Base-by-base conservation (phyloP, 2,329 filamentous ascomycete species). In the Penicillium aurantiogriseum region DNA sequence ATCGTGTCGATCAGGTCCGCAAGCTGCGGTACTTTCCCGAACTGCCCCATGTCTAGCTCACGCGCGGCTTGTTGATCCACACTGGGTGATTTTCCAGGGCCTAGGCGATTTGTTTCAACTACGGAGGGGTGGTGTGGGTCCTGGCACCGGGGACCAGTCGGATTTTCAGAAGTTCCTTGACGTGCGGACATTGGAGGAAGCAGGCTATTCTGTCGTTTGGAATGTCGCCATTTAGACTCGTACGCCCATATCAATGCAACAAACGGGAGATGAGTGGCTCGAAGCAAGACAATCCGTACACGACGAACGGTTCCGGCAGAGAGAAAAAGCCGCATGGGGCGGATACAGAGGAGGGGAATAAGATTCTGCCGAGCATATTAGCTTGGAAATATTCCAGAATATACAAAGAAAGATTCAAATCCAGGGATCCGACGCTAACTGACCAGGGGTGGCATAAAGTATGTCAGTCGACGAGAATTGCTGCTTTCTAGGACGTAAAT, bases 241-340 rank as follows among this genome's bases (percentile, higher is more conserved):
- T 83, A 87, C n/a, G 74, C 71, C 76, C 81, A 81, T 54, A 87
- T 86, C 51, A 83, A 71, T 39, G 75, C 78, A 51, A 87, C 81
- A 63, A 83, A 81, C 15, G 84, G 83, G 46, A 81, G 71, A 71
- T 87, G 84, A 2, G 83, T 85, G 49, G 78, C 79, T 68, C 83
- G 84, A 57, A 87, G 79, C 45, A 86, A 69, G 42, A 85, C 67
- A 58, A 87, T 86, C 46, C 84, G 81, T 55, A 81, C 78, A 33
- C 77, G 77, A 50, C 84, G 79, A 55, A 85, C 74, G 54, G 76
- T 72, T 61, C 81, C 81, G 43, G 82, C 78, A n/a, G 83, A 78
- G 39, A 86, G 60, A 50, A 84, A 73, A 52, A 86, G 76, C 66
- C 84, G 77, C 63, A 87, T 74, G 29, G 84, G 84, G 51, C 84